A percentile compares a stretch with the other conserved stretches of the same genome.
phyloP scores from a whole-genome alignment of 768 basidiomycete species.

The Xerocomellus dryophilus region DNA sequence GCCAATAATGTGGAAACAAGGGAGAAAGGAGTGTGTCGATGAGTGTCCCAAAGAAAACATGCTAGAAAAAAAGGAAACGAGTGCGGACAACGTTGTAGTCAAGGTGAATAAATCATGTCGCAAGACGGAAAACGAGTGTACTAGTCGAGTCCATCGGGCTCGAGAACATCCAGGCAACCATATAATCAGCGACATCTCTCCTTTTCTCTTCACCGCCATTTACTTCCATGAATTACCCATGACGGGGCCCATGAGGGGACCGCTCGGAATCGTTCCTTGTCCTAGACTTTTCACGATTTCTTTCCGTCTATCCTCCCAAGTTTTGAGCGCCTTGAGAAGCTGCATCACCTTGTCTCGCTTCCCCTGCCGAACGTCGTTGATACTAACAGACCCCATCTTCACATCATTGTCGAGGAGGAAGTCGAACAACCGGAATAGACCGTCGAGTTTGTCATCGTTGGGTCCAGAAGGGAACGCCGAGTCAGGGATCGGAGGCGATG shows the following conservation, averaged over 20 bases:
- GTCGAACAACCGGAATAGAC: slow-evolving; percentile 87
- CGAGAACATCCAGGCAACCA: slow-evolving; percentile 5
- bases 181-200: neutral
- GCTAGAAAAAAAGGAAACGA: neutral
- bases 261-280: slow-evolving; percentile 23
- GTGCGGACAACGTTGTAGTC: neutral
- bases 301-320: slow-evolving; percentile 76
- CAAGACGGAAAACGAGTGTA: slow-evolving; percentile 21
- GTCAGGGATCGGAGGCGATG: slow-evolving; percentile 72
- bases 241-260: slow-evolving; percentile 7
- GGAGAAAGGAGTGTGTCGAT: slow-evolving; percentile 8
- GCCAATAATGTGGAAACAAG: neutral
- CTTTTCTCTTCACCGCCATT: neutral
- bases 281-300: slow-evolving; percentile 55
- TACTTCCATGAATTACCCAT: neutral
- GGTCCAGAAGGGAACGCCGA: slow-evolving; percentile 68
- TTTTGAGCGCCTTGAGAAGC: slow-evolving; percentile 70
- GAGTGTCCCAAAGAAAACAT: slow-evolving; percentile 7
- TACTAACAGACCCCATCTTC: slow-evolving; percentile 87
- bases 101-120: slow-evolving; percentile 5
- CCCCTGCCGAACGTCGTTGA: slow-evolving; percentile 87
- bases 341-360: slow-evolving; percentile 80
- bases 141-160: slow-evolving; percentile 12
- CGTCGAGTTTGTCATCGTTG: slow-evolving; percentile 79
- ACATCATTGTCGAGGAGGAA: slow-evolving; percentile 90